phyloP scores from a whole-genome alignment of 1,139 yeast genomes.

The Martiniozyma asiatica region DNA sequence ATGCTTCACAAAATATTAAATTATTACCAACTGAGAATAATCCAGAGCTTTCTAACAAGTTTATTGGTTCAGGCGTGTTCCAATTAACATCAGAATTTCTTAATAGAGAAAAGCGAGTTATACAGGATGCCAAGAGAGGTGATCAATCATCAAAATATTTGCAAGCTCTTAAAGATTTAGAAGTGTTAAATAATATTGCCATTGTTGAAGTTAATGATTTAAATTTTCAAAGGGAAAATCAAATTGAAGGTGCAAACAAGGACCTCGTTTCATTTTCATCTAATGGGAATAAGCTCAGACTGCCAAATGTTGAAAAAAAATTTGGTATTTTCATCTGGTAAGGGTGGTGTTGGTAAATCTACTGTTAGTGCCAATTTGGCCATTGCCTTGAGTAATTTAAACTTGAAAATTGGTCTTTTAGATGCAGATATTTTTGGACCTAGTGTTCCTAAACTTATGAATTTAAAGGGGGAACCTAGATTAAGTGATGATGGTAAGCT shows the following conservation, averaged over 20 bases:
- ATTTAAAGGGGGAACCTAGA: slow-evolving; percentile 54
- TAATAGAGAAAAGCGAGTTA: slow-evolving; percentile 16
- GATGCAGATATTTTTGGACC: slow-evolving; percentile 87
- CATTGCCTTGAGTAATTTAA: slow-evolving; percentile 41
- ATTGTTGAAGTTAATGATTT: slow-evolving; percentile 19
- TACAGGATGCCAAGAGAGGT: slow-evolving; percentile 17
- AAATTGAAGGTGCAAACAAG: too few relatives aligned
- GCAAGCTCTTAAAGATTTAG: slow-evolving; percentile 8
- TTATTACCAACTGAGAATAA: slow-evolving; percentile 8
- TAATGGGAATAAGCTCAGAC: slow-evolving; percentile 32
- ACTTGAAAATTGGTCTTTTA: slow-evolving; percentile 53
- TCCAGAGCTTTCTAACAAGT: too few relatives aligned
- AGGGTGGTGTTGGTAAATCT: slow-evolving; percentile 38
- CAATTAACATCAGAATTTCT: slow-evolving; percentile 19
- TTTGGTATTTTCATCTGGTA: slow-evolving; percentile 58
- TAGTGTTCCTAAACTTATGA: slow-evolving; percentile 49
- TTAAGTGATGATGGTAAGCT: slow-evolving; percentile 42
- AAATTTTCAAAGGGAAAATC: too few relatives aligned
- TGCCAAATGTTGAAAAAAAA: slow-evolving; percentile 51
- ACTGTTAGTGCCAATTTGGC: slow-evolving; percentile 59
- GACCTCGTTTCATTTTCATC: too few relatives aligned
- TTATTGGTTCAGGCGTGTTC: slow-evolving; percentile 8
- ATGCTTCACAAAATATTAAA: slow-evolving; percentile 10
- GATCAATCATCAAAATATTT: slow-evolving; percentile 11
- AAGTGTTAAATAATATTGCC: slow-evolving; percentile 20